Evolutionary conservation across 345 rosid species (phyloP), one percentile per base, ranked within the genome.

Genomic region (Gossypium bickii): DNA sequence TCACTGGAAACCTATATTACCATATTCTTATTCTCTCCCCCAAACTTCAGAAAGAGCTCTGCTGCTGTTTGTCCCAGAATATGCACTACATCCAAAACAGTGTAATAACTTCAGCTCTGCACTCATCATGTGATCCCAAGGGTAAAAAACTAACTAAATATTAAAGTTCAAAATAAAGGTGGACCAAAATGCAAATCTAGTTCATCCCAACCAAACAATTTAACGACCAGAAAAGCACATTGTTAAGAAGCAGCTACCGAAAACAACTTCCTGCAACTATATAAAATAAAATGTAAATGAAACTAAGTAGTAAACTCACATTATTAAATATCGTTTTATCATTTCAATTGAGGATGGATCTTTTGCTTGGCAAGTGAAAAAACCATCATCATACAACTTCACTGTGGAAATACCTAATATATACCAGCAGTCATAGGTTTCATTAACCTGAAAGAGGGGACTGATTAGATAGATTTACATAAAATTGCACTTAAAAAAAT

Each of bases 361-460:
- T 75, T 86, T 78, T 44, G 88, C 83, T 69, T 86, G 90, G 85
- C 98, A 94, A 77, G 83, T 80, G 47, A 89, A 91, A 78, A 89
- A 82, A 57, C 82, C 84, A 78, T 92, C 89, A 18, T 25, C 85
- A 84, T 89, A 86, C 66, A 94, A 82, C 83, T 83, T 94, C 74
- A 94, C 88, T 75, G 83, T 86, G 58, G 92, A 86, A 74, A 84
- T 55, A 25, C 89, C 90, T 63, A 86, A 59, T 17, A 87, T 79
- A 72, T 91, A 91, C 98, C 97, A 94, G 87, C 97, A 92, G 74
- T 88, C 91, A 68, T 92, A 94, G 74, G 98, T 94, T 80, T 87
- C 81, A 77, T 91, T 94, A 51, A 94, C 93, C 97, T 91, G 83
- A 25, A 76, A 82, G 70, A 49, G 59, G 8, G 43, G 12, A 60